Conservation (phyloP, 352 stramenopile genomes). For the Aphanomyces stellatus region DNA sequence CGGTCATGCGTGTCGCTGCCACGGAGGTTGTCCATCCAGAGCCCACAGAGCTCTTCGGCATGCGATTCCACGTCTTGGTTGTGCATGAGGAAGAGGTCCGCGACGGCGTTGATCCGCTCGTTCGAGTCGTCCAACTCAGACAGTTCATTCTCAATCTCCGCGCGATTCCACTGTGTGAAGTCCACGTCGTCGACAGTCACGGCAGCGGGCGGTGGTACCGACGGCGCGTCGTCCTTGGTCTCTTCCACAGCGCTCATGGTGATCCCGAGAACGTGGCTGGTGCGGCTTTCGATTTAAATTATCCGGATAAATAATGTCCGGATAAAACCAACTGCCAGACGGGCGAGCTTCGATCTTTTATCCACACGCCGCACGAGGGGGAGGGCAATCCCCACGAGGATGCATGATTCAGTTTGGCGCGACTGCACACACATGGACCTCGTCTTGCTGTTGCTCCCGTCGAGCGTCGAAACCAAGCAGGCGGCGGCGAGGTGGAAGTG, state of each 20-base stretch:
- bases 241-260: neutral
- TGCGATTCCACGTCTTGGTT: constrained; percentile 25
- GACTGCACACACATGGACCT: no score
- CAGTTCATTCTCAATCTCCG: constrained; percentile 70
- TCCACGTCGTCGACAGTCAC: constrained; percentile 8
- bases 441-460: no score
- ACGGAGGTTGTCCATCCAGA: constrained; percentile 57
- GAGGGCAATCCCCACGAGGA: no score
- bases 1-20: constrained; percentile 71
- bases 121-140: constrained; percentile 71
- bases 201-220: no score
- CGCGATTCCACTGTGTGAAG: constrained; percentile 32
- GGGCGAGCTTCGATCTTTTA: neutral
- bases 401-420: no score
- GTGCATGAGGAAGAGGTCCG: constrained; percentile 52
- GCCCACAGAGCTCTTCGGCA: constrained; percentile 43
- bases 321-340: neutral
- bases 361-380: neutral
- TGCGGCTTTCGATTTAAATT: no score
- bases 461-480: no score
- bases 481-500: no score
- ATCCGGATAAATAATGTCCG: neutral
- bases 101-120: constrained; percentile 73
- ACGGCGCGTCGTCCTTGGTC: neutral
- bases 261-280: no score